Evolutionary conservation across 2,329 filamentous ascomycete species (phyloP).

Genomic region (Ophiobolus disseminans): DNA sequence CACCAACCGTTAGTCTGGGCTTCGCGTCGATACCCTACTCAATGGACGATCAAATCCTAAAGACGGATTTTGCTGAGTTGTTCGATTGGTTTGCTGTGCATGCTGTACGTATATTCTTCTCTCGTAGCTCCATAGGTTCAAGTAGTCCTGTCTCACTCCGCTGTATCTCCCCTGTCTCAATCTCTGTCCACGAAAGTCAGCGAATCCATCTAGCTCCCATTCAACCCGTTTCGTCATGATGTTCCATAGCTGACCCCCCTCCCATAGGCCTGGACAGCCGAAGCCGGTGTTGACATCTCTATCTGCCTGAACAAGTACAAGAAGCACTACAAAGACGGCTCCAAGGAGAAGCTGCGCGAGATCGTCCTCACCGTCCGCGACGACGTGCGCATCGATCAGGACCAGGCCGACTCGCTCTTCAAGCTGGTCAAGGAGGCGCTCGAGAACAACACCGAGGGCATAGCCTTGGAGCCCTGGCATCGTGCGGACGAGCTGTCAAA

Average conservation of each 20-base stretch:
- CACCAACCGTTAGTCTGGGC: slow-evolving; percentile 56
- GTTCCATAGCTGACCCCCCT: neutral
- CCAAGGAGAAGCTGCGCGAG: slow-evolving; percentile 57
- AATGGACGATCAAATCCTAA: slow-evolving; percentile 55
- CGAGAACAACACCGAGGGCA: slow-evolving; percentile 46
- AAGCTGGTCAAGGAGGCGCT: slow-evolving; percentile 50
- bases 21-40: slow-evolving; percentile 57
- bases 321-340: slow-evolving; percentile 44
- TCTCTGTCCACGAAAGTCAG: too few species aligned
- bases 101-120: slow-evolving; percentile 26
- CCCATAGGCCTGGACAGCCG: slow-evolving; percentile 53
- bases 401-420: slow-evolving; percentile 55
- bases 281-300: slow-evolving; percentile 54
- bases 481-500: slow-evolving; percentile 50
- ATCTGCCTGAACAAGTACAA: slow-evolving; percentile 58
- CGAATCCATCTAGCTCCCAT: too few species aligned
- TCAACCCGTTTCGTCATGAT: too few species aligned
- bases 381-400: slow-evolving; percentile 54
- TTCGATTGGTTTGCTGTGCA: slow-evolving; percentile 60
- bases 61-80: slow-evolving; percentile 56
- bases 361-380: slow-evolving; percentile 55
- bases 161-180: too few species aligned
- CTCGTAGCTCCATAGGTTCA: too few species aligned
- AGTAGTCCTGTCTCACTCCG: too few species aligned
- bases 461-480: slow-evolving; percentile 55